phyloP scores from a whole-genome alignment of 2,329 filamentous ascomycete species.

The Epichloe bromicola region DNA sequence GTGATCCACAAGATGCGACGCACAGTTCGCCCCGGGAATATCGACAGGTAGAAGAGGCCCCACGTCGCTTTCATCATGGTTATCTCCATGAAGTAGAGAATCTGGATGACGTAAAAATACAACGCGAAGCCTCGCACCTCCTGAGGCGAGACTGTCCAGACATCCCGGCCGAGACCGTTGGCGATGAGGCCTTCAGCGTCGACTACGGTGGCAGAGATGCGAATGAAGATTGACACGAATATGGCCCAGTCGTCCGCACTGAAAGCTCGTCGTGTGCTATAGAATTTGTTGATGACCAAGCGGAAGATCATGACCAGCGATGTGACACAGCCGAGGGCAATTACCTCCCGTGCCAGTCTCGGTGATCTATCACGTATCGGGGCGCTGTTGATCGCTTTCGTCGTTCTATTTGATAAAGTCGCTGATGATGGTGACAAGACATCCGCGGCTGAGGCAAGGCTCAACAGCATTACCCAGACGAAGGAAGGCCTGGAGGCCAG shows the following conservation, averaged over 20 bases:
- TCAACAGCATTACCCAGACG: neutral
- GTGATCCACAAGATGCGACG: conserved; percentile 22
- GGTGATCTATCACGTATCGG: conserved; percentile 13
- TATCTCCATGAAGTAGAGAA: conserved; percentile 28
- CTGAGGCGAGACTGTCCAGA: neutral
- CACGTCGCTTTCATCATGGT: conserved; percentile 31
- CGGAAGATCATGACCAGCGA: conserved; percentile 23
- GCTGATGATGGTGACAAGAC: neutral
- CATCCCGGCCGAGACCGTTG: conserved; percentile 7
- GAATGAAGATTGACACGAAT: conserved; percentile 11
- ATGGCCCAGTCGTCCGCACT: conserved; percentile 19
- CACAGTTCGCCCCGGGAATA: conserved; percentile 27
- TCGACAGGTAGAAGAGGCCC: conserved; percentile 34
- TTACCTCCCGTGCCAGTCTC: conserved; percentile 17
- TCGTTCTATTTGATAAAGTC: neutral
- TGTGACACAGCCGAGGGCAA: conserved; percentile 17
- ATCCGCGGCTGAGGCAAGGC: neutral
- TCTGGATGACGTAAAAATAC: conserved; percentile 23
- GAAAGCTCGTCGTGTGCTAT: conserved; percentile 15
- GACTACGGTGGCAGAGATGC: conserved; percentile 14
- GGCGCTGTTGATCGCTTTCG: neutral
- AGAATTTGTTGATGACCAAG: conserved; percentile 17
- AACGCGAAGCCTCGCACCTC: conserved; percentile 20
- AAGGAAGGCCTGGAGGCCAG: too few species aligned
- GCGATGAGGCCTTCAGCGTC: conserved; percentile 12